Evolutionary conservation across 2,329 filamentous ascomycete species (phyloP).

Genomic region (Pochonia chlamydosporia): DNA sequence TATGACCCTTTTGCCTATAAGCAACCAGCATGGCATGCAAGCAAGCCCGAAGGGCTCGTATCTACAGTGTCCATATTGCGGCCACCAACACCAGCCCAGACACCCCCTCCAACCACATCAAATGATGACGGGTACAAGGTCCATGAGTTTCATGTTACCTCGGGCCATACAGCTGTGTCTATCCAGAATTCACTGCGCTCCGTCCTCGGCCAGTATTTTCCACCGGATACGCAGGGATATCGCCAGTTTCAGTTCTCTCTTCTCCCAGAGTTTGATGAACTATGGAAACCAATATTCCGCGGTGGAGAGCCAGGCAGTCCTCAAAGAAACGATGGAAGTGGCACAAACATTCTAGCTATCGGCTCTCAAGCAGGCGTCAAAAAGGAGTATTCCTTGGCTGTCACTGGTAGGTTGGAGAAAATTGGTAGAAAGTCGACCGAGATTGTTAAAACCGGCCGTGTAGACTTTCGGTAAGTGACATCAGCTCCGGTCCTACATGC

Average conservation of each 20-base stretch:
- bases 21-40: conserved; percentile 18
- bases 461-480: conserved; percentile 51
- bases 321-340: conserved; percentile 24
- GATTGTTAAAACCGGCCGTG: conserved; percentile 44
- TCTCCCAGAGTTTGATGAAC: conserved; percentile 40
- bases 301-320: conserved; percentile 25
- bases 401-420: conserved; percentile 48
- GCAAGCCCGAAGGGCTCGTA: conserved; percentile 14
- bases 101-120: conserved; percentile 29
- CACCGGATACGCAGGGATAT: conserved; percentile 39
- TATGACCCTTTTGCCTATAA: conserved; percentile 42
- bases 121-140: conserved; percentile 32
- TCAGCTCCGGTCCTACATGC: not conserved
- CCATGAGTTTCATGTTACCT: conserved; percentile 35
- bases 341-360: conserved; percentile 56
- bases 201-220: conserved; percentile 45
- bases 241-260: conserved; percentile 42
- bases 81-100: conserved; percentile 38
- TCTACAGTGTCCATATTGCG: conserved; percentile 22
- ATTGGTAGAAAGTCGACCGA: conserved; percentile 46
- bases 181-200: conserved; percentile 53
- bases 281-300: conserved; percentile 49
- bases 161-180: conserved; percentile 41
- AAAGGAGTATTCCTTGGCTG: conserved; percentile 39
- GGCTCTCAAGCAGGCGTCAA: conserved; percentile 51